Evolutionary conservation across 441 rosid genomes (phyloP), one percentile per base, ranked within the genome.

Genomic region (Adansonia gregorii): DNA sequence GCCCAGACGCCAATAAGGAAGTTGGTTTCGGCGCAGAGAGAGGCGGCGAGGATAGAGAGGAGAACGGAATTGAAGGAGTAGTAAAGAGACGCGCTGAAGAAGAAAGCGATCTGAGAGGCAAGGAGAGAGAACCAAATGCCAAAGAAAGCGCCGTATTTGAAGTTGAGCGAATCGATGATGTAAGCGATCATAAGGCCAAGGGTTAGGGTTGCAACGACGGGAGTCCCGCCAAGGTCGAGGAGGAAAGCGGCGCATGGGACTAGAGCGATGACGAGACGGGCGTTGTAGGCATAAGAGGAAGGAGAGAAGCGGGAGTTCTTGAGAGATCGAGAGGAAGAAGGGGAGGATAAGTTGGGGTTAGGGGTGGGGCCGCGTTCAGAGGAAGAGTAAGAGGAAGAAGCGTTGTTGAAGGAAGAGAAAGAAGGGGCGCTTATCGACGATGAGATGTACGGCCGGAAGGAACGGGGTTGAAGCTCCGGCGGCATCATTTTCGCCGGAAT

Each of bases 141-240:
- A 20, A 95, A 87, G 86, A 93, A 93, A 60, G 93, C 87, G 8
- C 97, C 96, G 1, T 86, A 75, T 83, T 93, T 95, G 82, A 92
- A 85, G 82, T 88, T 86, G 69, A 96, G 89, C 4, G 98, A 94
- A 83, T 96, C 99, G 66, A 92, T 85, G 82, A 96, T 91, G 85
- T 96, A 96, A 12, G 98, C 82, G 76, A 96, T 79, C 93, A 96
- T 92, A 52, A 96, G 93, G 8, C 98, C 97, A 2, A 92, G 81
- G 64, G 94, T 94, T 20, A 96, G 89, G 56, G 91, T 86, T 0
- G 92, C 88, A 31, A 90, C 78, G 14, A 94, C 97, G 55, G 98
- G 91, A 43, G 91, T 77, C 74, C 97, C 99, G 80, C 98, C 99
- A 76, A 94, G 93, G 86, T 94, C 98, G 35, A 94, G 95, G 72